These are phyloP conservation scores for Colletotrichum sublineola DNA, from an alignment of 2,329 filamentous ascomycete species.

Conservation along the genomic window DNA sequence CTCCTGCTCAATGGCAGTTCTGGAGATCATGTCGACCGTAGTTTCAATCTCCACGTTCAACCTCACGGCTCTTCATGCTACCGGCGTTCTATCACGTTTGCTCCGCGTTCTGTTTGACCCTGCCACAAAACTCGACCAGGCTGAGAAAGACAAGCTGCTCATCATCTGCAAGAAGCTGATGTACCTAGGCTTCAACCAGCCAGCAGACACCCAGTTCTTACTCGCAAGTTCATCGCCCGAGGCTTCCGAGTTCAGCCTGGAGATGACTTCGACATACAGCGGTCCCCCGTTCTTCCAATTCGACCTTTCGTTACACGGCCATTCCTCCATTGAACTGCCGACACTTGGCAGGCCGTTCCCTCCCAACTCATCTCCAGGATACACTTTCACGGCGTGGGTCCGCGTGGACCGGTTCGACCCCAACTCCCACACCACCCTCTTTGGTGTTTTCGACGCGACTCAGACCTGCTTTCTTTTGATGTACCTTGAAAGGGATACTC, in stretches of 20 bases:
- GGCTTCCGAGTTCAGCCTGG: conserved; percentile 77
- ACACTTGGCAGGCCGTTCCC: conserved; percentile 90
- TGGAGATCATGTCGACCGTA: conserved; percentile 72
- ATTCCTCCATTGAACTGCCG: conserved; percentile 89
- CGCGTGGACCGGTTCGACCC: conserved; percentile 89
- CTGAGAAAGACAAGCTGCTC: conserved; percentile 72
- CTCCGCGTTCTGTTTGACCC: conserved; percentile 71
- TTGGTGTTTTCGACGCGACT: conserved; percentile 91
- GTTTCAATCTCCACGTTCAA: conserved; percentile 76
- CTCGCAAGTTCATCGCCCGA: conserved; percentile 65
- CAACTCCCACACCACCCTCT: conserved; percentile 90
- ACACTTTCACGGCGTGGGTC: conserved; percentile 92
- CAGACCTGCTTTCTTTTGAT: conserved; percentile 95
- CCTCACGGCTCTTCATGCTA: conserved; percentile 77
- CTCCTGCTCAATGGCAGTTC: conserved; percentile 72
- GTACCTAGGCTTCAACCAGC: conserved; percentile 79
- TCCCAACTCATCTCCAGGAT: conserved; percentile 82
- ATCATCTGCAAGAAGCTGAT: conserved; percentile 78
- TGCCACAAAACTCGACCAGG: conserved; percentile 63
- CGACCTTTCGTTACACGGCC: conserved; percentile 88
- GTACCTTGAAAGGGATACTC: conserved; percentile 93
- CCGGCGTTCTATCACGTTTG: conserved; percentile 77
- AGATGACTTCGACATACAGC: conserved; percentile 80
- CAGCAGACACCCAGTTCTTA: conserved; percentile 87
- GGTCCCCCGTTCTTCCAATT: conserved; percentile 92